Evolutionary conservation across 1,284 basidiomycete species (phyloP), one percentile per base, ranked within the genome.

Genomic region (Puccinia coronata): DNA sequence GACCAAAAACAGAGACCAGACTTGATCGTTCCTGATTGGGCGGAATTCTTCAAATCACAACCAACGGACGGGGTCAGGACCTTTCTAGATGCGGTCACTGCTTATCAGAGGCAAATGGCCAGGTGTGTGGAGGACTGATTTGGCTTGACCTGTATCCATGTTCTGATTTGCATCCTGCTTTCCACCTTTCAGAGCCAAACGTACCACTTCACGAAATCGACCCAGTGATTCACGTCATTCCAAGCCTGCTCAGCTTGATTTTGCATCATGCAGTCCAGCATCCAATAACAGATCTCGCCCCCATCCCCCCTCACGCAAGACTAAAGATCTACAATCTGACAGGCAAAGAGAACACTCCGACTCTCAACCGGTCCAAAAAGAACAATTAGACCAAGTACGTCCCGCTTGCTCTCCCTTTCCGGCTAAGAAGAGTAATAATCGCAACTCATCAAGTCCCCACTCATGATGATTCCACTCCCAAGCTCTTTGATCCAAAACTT

Each of bases 31-130:
- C 8, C 8, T 16, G 28, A 25, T 41, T 25, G 12, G n/a, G 14
- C 43, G 28, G 6, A 57, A 5, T 2, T 47, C 55, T 25, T 51
- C 20, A n/a, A 53, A 18, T 14, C 73, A 20, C 36, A 63, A 47
- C 74, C 74, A 36, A 78, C 69, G 51, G 76, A 78, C 41, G 76
- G 76, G 16, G 76, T 65, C 16, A 78, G 31, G 55, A 78, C 76
- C 31, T 36, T 78, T 23, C 20, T 78, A 11, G 76, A 78, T 70
- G 76, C 76, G 25, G 47, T 78, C 31, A 78, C 76, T 28, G 76
- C 76, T 41, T 78, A 78, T 47, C 76, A 78, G 31, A 61, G 76
- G 25, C 69, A 65, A 55, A 78, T 28, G 23, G 76, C 76, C 31
- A 53, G 65, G 76, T 78, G 39, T 69, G 34, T 16, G 23, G n/a